phyloP scores from a whole-genome alignment of 345 rosid species.

The Populus pruinosa region DNA sequence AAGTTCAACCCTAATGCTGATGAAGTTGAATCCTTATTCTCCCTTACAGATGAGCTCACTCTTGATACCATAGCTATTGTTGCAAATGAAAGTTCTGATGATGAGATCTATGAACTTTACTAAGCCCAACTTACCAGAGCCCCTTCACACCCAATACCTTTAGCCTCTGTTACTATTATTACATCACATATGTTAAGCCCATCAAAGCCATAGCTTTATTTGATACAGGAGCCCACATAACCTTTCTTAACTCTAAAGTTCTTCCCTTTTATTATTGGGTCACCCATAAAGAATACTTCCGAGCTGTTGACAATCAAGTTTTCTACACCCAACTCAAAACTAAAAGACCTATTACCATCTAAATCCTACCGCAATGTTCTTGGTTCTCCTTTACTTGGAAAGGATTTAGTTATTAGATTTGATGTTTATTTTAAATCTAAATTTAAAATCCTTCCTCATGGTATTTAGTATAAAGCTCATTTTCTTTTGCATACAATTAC shows the following conservation, averaged over 20 bases:
- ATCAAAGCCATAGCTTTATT: too few relatives aligned
- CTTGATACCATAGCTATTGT: fast-evolving
- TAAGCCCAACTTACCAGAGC: too few relatives aligned
- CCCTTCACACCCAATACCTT: too few relatives aligned
- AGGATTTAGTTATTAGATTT: too few relatives aligned
- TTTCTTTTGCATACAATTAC: too few relatives aligned
- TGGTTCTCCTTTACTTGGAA: background rate
- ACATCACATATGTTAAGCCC: background rate
- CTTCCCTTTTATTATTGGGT: background rate
- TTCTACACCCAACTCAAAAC: background rate
- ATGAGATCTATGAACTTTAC: background rate
- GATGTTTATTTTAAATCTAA: too few relatives aligned
- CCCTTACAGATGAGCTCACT: background rate
- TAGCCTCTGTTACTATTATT: too few relatives aligned
- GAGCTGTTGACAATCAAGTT: background rate
- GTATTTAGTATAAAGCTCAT: too few relatives aligned
- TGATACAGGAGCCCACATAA: background rate
- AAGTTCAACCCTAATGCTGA: too few relatives aligned
- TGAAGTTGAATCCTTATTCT: background rate
- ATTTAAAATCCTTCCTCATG: too few relatives aligned
- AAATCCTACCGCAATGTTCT: background rate
- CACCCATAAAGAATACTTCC: background rate
- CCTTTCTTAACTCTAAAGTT: background rate
- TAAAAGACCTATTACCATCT: background rate
- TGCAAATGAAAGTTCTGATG: background rate